Evolutionary conservation across 352 stramenopile species (phyloP).

Genomic region (Phytopythium chamaehyphon): DNA sequence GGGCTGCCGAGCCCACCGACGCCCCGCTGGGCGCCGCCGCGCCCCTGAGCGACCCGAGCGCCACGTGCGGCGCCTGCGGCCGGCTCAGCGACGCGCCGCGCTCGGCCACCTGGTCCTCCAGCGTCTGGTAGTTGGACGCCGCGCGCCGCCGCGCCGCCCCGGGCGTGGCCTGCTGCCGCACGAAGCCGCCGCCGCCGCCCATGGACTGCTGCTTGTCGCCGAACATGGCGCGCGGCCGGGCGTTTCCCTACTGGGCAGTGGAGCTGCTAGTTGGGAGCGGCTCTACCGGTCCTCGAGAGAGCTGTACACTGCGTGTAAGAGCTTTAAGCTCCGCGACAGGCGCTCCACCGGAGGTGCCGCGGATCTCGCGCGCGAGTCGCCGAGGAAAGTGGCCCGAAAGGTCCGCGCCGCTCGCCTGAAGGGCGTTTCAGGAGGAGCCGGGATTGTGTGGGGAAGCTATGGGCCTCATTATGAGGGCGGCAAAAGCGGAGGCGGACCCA

Average conservation of each 20-base stretch:
- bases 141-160: constrained; percentile 40
- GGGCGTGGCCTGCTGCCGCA: background rate
- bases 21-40: constrained; percentile 1
- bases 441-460: background rate
- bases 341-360: background rate
- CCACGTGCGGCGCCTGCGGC: constrained; percentile 2
- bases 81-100: constrained; percentile 34
- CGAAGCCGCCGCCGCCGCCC: constrained; percentile 3
- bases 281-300: no score
- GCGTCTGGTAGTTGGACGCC: constrained; percentile 76
- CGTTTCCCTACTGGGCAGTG: no score
- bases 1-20: constrained; percentile 13
- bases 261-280: no score
- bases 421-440: background rate
- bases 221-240: constrained; percentile 1
- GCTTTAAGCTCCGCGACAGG: background rate
- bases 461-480: background rate
- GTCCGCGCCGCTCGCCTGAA: background rate
- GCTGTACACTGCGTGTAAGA: no score
- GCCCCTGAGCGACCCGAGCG: background rate
- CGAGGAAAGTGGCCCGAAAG: constrained; percentile 3
- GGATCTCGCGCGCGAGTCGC: background rate
- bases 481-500: background rate
- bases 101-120: constrained; percentile 55
- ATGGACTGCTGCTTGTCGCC: constrained; percentile 4